These are phyloP conservation scores for Cercospora sojina DNA, from an alignment of 2,329 filamentous ascomycete species.

Conservation along the genomic window DNA sequence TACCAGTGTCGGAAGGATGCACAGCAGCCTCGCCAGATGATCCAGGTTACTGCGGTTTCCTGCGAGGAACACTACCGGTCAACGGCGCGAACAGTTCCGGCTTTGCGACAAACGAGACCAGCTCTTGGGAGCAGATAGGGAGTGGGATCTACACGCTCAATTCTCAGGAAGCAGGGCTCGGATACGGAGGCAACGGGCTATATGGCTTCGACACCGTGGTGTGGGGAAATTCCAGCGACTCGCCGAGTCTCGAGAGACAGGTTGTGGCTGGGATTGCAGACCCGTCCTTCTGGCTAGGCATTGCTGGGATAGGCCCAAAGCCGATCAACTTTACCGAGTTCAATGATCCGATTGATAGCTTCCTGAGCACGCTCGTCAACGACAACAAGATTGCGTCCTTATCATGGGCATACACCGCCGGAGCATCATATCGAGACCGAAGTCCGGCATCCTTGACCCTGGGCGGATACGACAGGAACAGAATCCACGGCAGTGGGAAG, in stretches of 20 bases:
- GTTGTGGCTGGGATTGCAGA: conserved; percentile 11
- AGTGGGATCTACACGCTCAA: conserved; percentile 13
- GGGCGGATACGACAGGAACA: conserved; percentile 34
- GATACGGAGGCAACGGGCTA: conserved; percentile 11
- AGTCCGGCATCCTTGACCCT: conserved; percentile 35
- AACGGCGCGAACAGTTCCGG: conserved; percentile 26
- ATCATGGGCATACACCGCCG: conserved; percentile 72
- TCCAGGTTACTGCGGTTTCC: conserved; percentile 15
- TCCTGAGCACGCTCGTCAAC: conserved; percentile 49
- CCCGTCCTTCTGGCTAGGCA: conserved; percentile 14
- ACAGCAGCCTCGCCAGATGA: conserved; percentile 17
- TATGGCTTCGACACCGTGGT: conserved; percentile 13
- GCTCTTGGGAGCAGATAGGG: conserved; percentile 10
- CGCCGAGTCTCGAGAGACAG: conserved; percentile 5
- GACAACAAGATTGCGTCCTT: conserved; percentile 65
- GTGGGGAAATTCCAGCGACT: not conserved
- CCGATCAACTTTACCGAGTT: conserved; percentile 28
- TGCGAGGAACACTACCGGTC: conserved; percentile 10
- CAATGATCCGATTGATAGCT: conserved; percentile 35
- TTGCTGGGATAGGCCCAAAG: conserved; percentile 9
- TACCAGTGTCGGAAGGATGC: conserved; percentile 15
- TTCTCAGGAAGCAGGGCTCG: conserved; percentile 6
- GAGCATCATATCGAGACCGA: conserved; percentile 60
- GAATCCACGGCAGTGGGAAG: not conserved
- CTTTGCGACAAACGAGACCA: conserved; percentile 35